Percentiles rank a stretch among this genome's conserved stretches.
Evolutionary conservation across 305 asterid species (phyloP).

Genomic region (Salvia sclarea): DNA sequence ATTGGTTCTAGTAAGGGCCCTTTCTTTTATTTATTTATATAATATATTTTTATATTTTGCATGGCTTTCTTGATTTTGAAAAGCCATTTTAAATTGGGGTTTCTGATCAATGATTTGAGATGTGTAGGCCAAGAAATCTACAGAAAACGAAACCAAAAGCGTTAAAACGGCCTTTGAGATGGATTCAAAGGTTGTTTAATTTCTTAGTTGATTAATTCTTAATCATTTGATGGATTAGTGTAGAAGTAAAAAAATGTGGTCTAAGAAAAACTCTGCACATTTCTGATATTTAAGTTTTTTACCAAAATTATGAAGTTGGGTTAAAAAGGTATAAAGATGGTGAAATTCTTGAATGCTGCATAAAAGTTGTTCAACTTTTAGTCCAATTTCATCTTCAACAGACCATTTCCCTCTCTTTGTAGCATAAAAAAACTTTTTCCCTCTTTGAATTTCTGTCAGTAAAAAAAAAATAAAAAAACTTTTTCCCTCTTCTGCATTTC

Average conservation of each 20-base stretch:
- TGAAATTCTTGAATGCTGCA: neutral
- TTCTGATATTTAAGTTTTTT: neutral
- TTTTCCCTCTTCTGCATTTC: neutral
- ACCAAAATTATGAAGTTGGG: neutral
- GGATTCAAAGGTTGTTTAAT: conserved; percentile 14
- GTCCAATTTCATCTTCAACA: neutral
- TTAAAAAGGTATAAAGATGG: neutral
- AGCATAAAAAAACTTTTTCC: neutral
- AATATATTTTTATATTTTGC: neutral
- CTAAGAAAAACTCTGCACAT: neutral
- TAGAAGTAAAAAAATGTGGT: neutral
- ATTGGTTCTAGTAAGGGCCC: conserved; percentile 34
- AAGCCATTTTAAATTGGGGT: conserved; percentile 33
- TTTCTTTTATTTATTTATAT: neutral
- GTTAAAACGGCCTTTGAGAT: conserved; percentile 20
- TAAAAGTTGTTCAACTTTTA: neutral
- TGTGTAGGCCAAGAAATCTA: conserved; percentile 1
- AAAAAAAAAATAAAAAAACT: conserved; percentile 13
- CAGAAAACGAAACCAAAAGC: neutral
- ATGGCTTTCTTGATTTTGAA: conserved; percentile 45
- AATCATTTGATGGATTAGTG: neutral
- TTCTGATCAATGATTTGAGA: conserved; percentile 17
- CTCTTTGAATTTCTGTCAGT: conserved; percentile 6
- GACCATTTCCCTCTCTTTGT: neutral
- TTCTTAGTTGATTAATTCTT: too few species aligned